Percentiles rank a stretch among this genome's conserved stretches.
phyloP scores from a whole-genome alignment of 2,329 filamentous ascomycete genomes.

The Pseudogymnoascus sp. region DNA sequence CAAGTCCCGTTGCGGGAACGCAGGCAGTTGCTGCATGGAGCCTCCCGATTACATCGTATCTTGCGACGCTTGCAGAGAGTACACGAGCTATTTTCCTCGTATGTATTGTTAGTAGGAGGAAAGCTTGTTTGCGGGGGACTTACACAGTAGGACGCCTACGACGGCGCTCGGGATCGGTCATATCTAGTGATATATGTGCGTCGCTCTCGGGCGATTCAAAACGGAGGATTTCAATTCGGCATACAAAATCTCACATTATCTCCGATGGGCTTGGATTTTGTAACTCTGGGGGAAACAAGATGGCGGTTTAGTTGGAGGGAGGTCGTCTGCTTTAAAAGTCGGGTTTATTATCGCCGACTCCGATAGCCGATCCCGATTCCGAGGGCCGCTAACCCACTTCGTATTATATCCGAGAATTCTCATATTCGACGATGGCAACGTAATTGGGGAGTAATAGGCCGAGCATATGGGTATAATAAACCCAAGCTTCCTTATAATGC shows the following conservation, averaged over 20 bases:
- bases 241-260: constrained; percentile 14
- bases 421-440: neutral
- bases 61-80: constrained; percentile 52
- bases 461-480: neutral
- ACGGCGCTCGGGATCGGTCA: constrained; percentile 28
- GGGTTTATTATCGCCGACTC: constrained; percentile 19
- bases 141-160: constrained; percentile 39
- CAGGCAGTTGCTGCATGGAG: constrained; percentile 53
- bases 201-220: neutral
- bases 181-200: constrained; percentile 13
- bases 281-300: neutral
- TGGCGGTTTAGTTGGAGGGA: neutral
- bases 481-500: neutral
- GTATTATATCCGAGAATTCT: neutral
- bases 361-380: constrained; percentile 14
- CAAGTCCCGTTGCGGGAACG: constrained; percentile 48
- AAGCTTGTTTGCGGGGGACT: constrained; percentile 15
- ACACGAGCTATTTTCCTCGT: constrained; percentile 41
- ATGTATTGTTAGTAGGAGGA: constrained; percentile 12
- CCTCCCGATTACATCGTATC: constrained; percentile 51
- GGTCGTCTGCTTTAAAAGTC: neutral
- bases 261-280: neutral
- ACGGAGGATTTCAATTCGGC: constrained; percentile 8
- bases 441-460: neutral
- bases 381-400: neutral